Conservation (phyloP, 2,329 filamentous ascomycete species). For the Dactylonectria macrodidyma region DNA sequence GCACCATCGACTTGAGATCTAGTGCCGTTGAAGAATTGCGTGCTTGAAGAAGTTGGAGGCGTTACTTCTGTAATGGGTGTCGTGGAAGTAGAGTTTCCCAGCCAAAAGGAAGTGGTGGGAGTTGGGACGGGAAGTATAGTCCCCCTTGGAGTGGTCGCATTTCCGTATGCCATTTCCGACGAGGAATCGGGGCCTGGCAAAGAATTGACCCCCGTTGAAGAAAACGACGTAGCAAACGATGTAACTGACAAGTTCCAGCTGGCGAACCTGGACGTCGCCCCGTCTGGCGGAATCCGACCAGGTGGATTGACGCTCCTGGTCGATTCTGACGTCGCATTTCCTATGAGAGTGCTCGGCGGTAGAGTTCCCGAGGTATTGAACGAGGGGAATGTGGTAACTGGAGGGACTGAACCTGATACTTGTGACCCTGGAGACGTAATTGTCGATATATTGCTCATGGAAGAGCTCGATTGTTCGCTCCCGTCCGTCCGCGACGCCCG, state of each 20-base stretch:
- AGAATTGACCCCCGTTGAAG: not conserved
- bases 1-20: slow-evolving; percentile 28
- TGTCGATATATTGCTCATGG: not conserved
- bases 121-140: not conserved
- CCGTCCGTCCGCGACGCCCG: not conserved
- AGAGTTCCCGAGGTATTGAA: not conserved
- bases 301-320: not conserved
- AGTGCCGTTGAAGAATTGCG: slow-evolving; percentile 18
- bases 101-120: not conserved
- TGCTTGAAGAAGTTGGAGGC: slow-evolving; percentile 16
- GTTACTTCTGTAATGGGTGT: not conserved
- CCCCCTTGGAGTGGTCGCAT: not conserved
- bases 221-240: not conserved
- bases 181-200: not conserved
- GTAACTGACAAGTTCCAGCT: slow-evolving; percentile 21
- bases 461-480: not conserved
- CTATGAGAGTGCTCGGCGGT: not conserved
- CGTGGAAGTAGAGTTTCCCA: not conserved
- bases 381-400: not conserved
- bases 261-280: not conserved
- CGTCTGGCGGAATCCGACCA: not conserved
- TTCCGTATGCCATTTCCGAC: not conserved
- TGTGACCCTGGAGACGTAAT: not conserved
- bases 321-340: not conserved
- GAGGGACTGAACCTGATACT: not conserved